phyloP scores from a whole-genome alignment of 495 filamentous ascomycete genomes.

The Neurospora sp. region DNA sequence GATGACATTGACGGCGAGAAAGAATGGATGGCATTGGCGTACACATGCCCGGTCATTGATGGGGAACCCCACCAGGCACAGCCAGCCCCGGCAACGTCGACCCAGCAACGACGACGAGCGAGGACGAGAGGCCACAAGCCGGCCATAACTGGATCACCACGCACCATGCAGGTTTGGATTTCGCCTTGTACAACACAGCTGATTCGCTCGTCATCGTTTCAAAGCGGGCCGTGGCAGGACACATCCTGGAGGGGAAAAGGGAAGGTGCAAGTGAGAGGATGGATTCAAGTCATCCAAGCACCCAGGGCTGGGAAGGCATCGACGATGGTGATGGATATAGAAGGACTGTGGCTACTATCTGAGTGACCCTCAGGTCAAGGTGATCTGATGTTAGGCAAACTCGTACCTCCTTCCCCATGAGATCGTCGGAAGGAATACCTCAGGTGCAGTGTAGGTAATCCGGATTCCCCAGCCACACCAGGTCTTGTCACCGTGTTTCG shows the following conservation, averaged over 20 bases:
- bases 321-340: not conserved
- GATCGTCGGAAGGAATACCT: not conserved
- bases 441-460: not conserved
- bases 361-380: not conserved
- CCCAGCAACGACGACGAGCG: not conserved
- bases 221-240: not conserved
- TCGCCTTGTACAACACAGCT: not conserved
- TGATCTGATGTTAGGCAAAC: not conserved
- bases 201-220: not conserved
- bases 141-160: not conserved
- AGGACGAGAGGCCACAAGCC: not conserved
- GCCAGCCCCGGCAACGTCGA: not conserved
- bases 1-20: not conserved
- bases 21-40: not conserved
- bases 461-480: not conserved
- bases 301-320: not conserved
- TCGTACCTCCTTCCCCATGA: not conserved
- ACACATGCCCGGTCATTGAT: not conserved
- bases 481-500: not conserved
- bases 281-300: not conserved
- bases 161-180: not conserved
- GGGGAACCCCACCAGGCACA: not conserved
- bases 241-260: not conserved
- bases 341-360: not conserved
- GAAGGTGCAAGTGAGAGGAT: not conserved